A percentile compares a stretch with the other conserved stretches of the same genome.
Conservation (phyloP, 2,329 filamentous ascomycete genomes). For the Curvularia sp. region DNA sequence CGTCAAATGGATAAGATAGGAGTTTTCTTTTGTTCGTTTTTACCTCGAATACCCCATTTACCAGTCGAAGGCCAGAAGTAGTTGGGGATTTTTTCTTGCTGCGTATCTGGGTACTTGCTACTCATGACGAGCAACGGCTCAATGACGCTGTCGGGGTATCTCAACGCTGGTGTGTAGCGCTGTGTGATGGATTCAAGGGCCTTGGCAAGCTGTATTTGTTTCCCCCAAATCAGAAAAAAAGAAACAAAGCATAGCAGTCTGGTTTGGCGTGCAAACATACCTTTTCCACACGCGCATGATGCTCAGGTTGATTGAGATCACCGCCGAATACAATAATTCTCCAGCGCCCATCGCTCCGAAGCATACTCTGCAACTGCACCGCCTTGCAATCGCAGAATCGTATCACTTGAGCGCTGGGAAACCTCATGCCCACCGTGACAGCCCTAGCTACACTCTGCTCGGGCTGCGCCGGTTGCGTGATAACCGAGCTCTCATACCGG, state of each 20-base stretch:
- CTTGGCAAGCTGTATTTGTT: slow-evolving; percentile 30
- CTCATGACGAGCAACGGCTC: slow-evolving; percentile 64
- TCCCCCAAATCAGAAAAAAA: not conserved
- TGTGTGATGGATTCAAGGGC: slow-evolving; percentile 43
- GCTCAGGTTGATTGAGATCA: slow-evolving; percentile 46
- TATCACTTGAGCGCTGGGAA: slow-evolving; percentile 65
- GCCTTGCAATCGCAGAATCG: slow-evolving; percentile 66
- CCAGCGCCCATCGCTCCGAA: slow-evolving; percentile 63
- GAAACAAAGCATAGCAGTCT: not conserved
- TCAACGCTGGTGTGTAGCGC: slow-evolving; percentile 53
- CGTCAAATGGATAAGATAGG: too few relatives aligned
- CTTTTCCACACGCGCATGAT: slow-evolving; percentile 46
- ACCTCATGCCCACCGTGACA: slow-evolving; percentile 57
- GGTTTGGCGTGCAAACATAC: too few relatives aligned
- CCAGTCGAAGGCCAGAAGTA: slow-evolving; percentile 65
- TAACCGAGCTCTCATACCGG: slow-evolving; percentile 60
- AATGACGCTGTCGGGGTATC: slow-evolving; percentile 63
- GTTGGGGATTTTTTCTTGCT: slow-evolving; percentile 62
- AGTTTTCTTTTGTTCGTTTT: not conserved
- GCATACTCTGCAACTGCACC: slow-evolving; percentile 58
- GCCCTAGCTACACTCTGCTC: slow-evolving; percentile 49
- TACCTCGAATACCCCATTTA: slow-evolving; percentile 63
- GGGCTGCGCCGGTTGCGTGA: slow-evolving; percentile 50
- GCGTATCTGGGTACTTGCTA: slow-evolving; percentile 57
- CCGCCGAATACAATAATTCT: slow-evolving; percentile 60